These are phyloP conservation scores for Piper betle DNA, from an alignment of 164 flowering plant genomes.

Conservation along the genomic window DNA sequence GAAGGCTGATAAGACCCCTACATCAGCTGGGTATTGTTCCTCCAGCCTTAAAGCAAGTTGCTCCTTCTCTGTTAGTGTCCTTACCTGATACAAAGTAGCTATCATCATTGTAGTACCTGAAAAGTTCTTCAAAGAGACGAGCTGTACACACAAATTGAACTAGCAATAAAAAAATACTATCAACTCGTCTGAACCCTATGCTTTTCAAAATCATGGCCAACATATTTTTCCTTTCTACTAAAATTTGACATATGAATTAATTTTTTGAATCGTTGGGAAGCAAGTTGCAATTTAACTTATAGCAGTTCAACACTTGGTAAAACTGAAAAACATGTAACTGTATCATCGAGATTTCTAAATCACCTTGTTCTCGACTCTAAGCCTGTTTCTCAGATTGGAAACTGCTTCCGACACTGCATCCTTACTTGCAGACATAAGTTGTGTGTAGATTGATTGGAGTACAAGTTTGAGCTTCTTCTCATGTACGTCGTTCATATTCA, in stretches of 20 bases:
- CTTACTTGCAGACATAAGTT: constrained; percentile 64
- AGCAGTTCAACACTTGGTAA: no score
- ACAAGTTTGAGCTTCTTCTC: constrained; percentile 40
- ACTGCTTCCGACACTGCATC: constrained; percentile 29
- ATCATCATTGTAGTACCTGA: no score
- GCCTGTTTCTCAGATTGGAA: constrained; percentile 42
- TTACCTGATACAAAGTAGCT: constrained; percentile 25
- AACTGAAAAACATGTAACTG: no score
- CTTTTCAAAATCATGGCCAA: no score
- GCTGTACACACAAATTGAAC: no score
- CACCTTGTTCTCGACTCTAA: constrained; percentile 49
- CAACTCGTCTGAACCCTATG: background rate
- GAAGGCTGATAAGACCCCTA: constrained; percentile 79
- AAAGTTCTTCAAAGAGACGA: background rate
- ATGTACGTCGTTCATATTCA: constrained; percentile 24
- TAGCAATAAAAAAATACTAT: background rate
- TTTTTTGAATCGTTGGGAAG: no score
- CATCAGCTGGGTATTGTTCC: constrained; percentile 71
- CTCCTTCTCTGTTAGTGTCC: constrained; percentile 64
- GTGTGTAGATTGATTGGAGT: constrained; percentile 43
- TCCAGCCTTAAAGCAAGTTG: constrained; percentile 49
- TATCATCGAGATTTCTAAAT: background rate
- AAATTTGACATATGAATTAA: no score
- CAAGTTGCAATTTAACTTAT: no score
- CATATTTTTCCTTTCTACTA: no score